Evolutionary conservation across 140 eudicot species (phyloP).

Genomic region (Anethum foeniculum): DNA sequence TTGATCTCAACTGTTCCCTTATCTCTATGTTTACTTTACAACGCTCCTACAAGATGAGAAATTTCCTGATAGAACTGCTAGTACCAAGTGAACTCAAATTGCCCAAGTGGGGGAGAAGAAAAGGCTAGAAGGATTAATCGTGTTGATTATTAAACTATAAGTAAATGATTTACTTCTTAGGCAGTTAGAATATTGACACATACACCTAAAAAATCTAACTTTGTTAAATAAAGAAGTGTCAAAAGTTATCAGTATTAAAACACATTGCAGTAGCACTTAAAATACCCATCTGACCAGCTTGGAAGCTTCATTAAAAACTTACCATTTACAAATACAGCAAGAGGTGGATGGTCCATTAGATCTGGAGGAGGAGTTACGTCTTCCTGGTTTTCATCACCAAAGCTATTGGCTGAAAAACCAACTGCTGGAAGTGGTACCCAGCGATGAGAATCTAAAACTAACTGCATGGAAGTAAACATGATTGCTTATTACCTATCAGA

Average conservation of each 20-base stretch:
- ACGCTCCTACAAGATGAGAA: not conserved
- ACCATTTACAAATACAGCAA: constrained; percentile 93
- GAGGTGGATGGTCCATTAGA: constrained; percentile 97
- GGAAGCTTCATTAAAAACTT: constrained; percentile 7
- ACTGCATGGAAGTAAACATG: constrained; percentile 34
- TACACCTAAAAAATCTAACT: not conserved
- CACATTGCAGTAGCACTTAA: not conserved
- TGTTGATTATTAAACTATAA: not conserved
- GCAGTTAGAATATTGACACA: not conserved
- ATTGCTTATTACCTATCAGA: constrained; percentile 11
- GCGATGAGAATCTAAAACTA: constrained; percentile 94
- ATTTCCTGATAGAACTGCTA: not conserved
- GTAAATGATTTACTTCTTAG: not conserved
- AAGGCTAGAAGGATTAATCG: not conserved
- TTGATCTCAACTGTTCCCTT: not conserved
- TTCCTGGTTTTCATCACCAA: constrained; percentile 65
- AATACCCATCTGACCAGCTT: not conserved
- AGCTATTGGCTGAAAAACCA: constrained; percentile 70
- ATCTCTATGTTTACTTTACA: not conserved
- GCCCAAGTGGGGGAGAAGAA: not conserved
- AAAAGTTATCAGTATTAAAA: not conserved
- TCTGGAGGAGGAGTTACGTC: constrained; percentile 86
- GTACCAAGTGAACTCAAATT: not conserved
- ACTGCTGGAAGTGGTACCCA: constrained; percentile 97
- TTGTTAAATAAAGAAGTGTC: not conserved